Percentiles rank a stretch among this genome's conserved stretches.
Evolutionary conservation across 2,329 filamentous ascomycete species (phyloP).

Genomic region (Hypocreales sp.): DNA sequence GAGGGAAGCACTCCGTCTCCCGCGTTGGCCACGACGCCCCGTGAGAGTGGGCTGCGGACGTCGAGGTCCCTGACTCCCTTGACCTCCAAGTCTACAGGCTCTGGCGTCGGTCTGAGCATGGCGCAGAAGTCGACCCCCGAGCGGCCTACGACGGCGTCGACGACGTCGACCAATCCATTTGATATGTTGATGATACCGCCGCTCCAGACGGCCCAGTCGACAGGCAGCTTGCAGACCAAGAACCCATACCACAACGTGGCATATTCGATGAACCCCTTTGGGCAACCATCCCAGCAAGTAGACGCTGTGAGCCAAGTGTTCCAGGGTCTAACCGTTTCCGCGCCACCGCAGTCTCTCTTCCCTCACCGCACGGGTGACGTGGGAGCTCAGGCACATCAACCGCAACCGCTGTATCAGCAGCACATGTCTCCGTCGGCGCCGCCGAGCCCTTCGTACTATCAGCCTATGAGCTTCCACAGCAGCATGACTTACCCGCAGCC

Average conservation of each 20-base stretch:
- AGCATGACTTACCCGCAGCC: conserved; percentile 26
- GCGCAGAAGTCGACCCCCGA: conserved; percentile 13
- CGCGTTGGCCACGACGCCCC: conserved; percentile 20
- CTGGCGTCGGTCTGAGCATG: conserved; percentile 17
- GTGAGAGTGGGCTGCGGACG: conserved; percentile 29
- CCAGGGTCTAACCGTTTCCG: conserved; percentile 55
- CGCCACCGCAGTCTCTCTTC: conserved; percentile 43
- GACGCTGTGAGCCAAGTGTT: conserved; percentile 50
- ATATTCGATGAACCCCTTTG: conserved; percentile 53
- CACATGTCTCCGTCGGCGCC: conserved; percentile 25
- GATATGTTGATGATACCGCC: conserved; percentile 39
- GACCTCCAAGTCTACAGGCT: conserved; percentile 17
- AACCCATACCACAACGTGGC: conserved; percentile 32
- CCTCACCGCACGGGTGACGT: conserved; percentile 59
- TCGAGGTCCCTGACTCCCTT: conserved; percentile 41
- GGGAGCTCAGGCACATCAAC: conserved; percentile 22
- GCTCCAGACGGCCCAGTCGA: conserved; percentile 50
- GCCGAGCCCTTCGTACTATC: conserved; percentile 23
- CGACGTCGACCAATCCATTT: conserved; percentile 51
- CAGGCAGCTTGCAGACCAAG: conserved; percentile 41
- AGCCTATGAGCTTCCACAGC: conserved; percentile 22
- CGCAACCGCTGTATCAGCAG: conserved; percentile 27
- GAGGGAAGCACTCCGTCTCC: conserved; percentile 41
- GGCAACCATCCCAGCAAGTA: conserved; percentile 25
- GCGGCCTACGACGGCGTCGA: conserved; percentile 23